phyloP scores from a whole-genome alignment of 805 yeast genomes.

The Yamadazyma kitorensis region DNA sequence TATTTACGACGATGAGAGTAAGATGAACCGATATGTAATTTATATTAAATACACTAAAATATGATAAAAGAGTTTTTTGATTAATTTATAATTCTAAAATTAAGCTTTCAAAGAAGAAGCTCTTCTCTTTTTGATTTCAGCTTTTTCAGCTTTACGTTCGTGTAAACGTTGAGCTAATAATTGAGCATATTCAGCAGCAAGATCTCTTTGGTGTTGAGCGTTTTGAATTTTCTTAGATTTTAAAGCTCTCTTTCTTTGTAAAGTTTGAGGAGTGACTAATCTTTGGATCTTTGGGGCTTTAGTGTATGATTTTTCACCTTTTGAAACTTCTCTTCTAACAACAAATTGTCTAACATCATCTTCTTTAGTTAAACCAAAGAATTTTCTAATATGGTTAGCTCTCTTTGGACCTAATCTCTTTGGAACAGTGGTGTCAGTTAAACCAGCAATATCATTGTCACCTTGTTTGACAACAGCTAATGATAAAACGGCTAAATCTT shows the following conservation, averaged over 20 bases:
- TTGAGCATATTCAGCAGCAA: constrained; percentile 99
- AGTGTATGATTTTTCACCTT: constrained; percentile 98
- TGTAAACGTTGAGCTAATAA: constrained; percentile 96
- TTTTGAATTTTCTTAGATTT: constrained; percentile 90
- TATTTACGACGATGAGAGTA: too few relatives aligned
- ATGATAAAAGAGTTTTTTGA: constrained; percentile 8
- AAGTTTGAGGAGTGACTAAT: constrained; percentile 97
- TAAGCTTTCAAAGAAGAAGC: constrained; percentile 97
- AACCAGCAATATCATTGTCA: constrained; percentile 92
- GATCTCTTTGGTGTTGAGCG: constrained; percentile 99
- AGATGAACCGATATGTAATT: constrained; percentile 8
- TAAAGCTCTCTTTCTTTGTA: constrained; percentile 98
- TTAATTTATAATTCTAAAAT: constrained; percentile 14
- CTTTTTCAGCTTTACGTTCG: constrained; percentile 97
- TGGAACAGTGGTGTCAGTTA: constrained; percentile 92
- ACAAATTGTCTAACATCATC: constrained; percentile 88
- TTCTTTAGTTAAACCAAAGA: constrained; percentile 96
- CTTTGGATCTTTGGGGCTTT: constrained; percentile 99
- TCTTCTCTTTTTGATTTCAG: constrained; percentile 99
- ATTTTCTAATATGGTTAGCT: constrained; percentile 99
- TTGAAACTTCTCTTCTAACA: constrained; percentile 96
- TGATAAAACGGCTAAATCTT: constrained; percentile 94
- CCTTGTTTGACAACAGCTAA: constrained; percentile 96
- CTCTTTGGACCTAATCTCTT: constrained; percentile 99
- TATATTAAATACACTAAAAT: constrained; percentile 25